Evolutionary conservation across 176 grass and related monocot genomes (phyloP), one percentile per base, ranked within the genome.

Genomic region (Musa beccarii): DNA sequence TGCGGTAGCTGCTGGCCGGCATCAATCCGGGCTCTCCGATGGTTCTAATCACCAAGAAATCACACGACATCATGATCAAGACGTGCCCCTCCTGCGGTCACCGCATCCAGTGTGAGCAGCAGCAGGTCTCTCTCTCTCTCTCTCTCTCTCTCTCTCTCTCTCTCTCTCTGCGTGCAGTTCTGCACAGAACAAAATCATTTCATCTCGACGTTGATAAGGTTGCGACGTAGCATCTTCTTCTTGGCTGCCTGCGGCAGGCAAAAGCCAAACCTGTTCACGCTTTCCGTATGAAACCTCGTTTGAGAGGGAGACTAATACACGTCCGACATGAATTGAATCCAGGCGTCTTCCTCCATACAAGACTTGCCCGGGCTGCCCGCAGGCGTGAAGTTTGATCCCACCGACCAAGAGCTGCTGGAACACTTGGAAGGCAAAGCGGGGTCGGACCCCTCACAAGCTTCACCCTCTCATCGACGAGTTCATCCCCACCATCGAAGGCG

Each of bases 351-450:
- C 11, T 17, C 13, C 22, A 43, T 14, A 0, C 28, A 63, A 51
- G 75, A 76, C 2, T 23, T 76, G 75, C 59, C 28, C 12, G 59
- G 75, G n/a, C 59, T 76, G 7, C 75, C 75, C 12, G 75, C 75
- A 2, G 75, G 75, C 16, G 75, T 76, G 57, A 76, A 65, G 75
- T 76, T 76, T 9, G 75, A 76, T 76, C 75, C 75, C 43, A 76
- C 59, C 13, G 75, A 76, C 49, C 75, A 76, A 43, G 75, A 76
- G 14, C n/a, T 76, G 8, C 75, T 76, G 16, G 59, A 76, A 16
- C 75, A 76, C 75, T 65, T 76, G 59, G 75, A 76, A 8, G 43
- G 75, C 17, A 76, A 76, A 22, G 59, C 59, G 34, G 51, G 34
- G 10, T 22, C 34, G 25, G 75, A 76, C 22, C 11, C 11, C 75